Conservation (phyloP, 495 filamentous ascomycete genomes). For the Penicillium macrosclerotiorum region DNA sequence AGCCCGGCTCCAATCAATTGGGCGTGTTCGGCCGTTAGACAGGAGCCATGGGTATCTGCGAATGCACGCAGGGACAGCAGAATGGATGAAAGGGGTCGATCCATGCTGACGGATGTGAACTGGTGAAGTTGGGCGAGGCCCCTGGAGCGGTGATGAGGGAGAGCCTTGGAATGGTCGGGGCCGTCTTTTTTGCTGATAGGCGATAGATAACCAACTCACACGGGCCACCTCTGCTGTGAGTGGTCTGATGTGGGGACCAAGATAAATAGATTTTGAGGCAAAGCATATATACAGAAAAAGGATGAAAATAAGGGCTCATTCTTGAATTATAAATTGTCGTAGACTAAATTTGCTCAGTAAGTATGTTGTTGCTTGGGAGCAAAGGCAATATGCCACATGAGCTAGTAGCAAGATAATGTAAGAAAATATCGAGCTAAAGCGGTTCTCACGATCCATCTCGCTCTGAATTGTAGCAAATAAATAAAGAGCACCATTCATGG, state of each 20-base stretch:
- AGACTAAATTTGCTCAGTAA: no score
- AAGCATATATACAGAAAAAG: no score
- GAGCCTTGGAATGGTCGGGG: slow-evolving; percentile 5
- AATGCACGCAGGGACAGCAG: slow-evolving; percentile 25
- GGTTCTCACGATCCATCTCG: no score
- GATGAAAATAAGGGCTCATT: no score
- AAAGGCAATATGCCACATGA: no score
- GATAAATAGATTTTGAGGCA: no score
- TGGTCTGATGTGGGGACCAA: slow-evolving; percentile 1
- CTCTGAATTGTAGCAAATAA: no score
- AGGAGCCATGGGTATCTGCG: slow-evolving; percentile 16
- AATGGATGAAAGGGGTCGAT: slow-evolving; percentile 22
- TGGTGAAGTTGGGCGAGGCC: slow-evolving; percentile 13
- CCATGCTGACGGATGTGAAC: slow-evolving; percentile 27
- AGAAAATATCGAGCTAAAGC: no score
- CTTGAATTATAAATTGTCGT: no score
- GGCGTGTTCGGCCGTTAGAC: slow-evolving; percentile 16
- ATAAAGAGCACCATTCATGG: no score
- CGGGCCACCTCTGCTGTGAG: background rate
- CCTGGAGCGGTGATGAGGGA: slow-evolving; percentile 6
- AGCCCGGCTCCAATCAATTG: slow-evolving; percentile 28
- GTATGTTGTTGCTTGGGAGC: no score
- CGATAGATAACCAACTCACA: slow-evolving; percentile 9
- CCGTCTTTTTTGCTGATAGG: slow-evolving; percentile 16
- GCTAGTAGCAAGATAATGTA: no score